phyloP scores from a whole-genome alignment of 108 stramenopile genomes.

The Cyclotella cryptica region DNA sequence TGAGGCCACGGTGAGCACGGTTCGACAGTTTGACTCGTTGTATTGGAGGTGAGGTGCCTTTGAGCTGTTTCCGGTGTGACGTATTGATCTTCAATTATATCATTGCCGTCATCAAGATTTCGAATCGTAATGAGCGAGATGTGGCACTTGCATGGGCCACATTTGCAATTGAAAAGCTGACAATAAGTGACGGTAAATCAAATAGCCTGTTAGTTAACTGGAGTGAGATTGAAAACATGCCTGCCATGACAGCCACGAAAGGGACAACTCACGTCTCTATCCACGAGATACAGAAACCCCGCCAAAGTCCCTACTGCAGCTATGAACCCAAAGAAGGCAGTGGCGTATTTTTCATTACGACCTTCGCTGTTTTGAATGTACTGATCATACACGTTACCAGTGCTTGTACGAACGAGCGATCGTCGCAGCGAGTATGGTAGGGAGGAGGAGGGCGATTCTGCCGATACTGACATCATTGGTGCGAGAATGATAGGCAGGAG shows the following conservation, averaged over 20 bases:
- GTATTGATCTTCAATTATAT: conserved; percentile 4
- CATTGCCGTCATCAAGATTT: background rate
- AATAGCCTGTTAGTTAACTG: background rate
- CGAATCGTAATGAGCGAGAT: background rate
- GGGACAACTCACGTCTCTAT: conserved; percentile 2
- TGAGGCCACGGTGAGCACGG: too few relatives aligned
- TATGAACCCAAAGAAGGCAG: background rate
- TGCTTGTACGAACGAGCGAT: background rate
- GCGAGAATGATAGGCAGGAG: background rate
- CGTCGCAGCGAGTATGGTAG: background rate
- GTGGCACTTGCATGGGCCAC: background rate
- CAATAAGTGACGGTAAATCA: background rate
- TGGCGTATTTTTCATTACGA: background rate
- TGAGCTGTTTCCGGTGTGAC: background rate
- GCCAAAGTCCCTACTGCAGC: conserved; percentile 4
- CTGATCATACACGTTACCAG: background rate
- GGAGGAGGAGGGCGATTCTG: background rate
- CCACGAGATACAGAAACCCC: background rate
- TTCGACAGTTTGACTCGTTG: background rate
- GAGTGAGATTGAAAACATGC: background rate
- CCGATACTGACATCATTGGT: background rate
- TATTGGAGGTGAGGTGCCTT: background rate
- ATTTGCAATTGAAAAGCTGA: background rate
- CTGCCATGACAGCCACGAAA: background rate
- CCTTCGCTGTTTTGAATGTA: conserved; percentile 1